Evolutionary conservation across 768 basidiomycete species (phyloP).

Genomic region (Termitomyces eurrhizus): DNA sequence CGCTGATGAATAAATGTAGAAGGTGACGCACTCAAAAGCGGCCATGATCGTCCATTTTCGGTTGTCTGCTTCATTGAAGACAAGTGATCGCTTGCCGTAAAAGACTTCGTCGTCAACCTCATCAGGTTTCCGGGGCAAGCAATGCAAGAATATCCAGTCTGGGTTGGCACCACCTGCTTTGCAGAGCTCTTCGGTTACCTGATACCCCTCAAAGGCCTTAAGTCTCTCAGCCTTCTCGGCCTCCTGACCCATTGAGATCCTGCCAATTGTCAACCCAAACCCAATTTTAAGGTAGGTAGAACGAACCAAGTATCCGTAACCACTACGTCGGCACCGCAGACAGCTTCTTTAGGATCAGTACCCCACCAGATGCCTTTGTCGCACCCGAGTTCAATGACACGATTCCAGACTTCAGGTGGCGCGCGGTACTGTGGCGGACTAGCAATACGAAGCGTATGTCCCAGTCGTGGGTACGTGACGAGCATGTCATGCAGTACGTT

Average conservation of each 20-base stretch:
- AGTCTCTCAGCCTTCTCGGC: conserved; percentile 86
- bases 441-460: conserved; percentile 83
- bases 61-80: conserved; percentile 94
- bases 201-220: conserved; percentile 87
- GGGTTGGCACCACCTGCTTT: conserved; percentile 75
- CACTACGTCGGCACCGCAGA: conserved; percentile 88
- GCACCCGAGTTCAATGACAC: conserved; percentile 71
- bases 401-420: conserved; percentile 73
- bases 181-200: conserved; percentile 89
- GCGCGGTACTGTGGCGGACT: conserved; percentile 73
- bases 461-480: conserved; percentile 88
- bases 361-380: conserved; percentile 74
- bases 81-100: conserved; percentile 87
- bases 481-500: conserved; percentile 98
- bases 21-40: conserved; percentile 68
- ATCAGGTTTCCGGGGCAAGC: conserved; percentile 86
- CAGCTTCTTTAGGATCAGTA: conserved; percentile 79
- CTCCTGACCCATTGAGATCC: conserved; percentile 99
- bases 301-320: conserved; percentile 94
- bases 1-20: background rate
- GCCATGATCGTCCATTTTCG: conserved; percentile 97
- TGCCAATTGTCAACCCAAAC: conserved; percentile 23
- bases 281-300: background rate
- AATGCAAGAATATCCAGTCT: conserved; percentile 95
- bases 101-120: conserved; percentile 98